Evolutionary conservation across 352 stramenopile genomes (phyloP), one percentile per base, ranked within the genome.

Genomic region (Saprolegnia parasitica): DNA sequence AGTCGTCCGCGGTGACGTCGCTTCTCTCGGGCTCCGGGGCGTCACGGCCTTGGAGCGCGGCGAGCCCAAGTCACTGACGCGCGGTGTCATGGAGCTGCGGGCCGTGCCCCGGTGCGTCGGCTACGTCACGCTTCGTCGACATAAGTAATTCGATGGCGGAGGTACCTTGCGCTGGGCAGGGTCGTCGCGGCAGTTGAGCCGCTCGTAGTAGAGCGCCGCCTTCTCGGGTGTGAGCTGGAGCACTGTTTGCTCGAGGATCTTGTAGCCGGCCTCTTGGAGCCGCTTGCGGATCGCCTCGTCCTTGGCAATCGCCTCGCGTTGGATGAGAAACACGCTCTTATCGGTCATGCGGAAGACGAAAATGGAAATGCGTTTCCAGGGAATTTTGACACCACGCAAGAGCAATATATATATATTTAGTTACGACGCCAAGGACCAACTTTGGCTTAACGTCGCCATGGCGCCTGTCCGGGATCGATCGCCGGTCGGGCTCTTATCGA

Each of bases 231-330:
- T 79, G 6, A 89, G 68, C 40, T 80, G 67, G 4, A 84, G 60
- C 24, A 89, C 63, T 4, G 75, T 72, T 39, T 88, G 81, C 9
- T 84, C 72, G 49, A 77, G 78, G 61, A 89, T 71, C 0, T 62
- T 26, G 35, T 85, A 89, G 4, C 77, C 77, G n/a, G 62, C 68
- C 13, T 76, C 71, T 47, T 79, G 77, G 23, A 89, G 77, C 66
- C 85, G 78, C 3, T 60, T 47, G 15, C 81, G 77, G 39, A 89
- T 84, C 21, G 68, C 72, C 57, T 88, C 79, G 67, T 89, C 81
- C 1, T 84, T 65, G 4, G 74, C 73, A 0, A 89, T 76, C 16
- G 80, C 80, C 40, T 89, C 81, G 29, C 76, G 68, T 52, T 86
- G 80, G 29, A 89, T 68, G 10, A 88, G 68, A n/a, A 89, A 62